Evolutionary conservation across 1,139 yeast species (phyloP).

Genomic region (Hanseniaspora gamundiae): DNA sequence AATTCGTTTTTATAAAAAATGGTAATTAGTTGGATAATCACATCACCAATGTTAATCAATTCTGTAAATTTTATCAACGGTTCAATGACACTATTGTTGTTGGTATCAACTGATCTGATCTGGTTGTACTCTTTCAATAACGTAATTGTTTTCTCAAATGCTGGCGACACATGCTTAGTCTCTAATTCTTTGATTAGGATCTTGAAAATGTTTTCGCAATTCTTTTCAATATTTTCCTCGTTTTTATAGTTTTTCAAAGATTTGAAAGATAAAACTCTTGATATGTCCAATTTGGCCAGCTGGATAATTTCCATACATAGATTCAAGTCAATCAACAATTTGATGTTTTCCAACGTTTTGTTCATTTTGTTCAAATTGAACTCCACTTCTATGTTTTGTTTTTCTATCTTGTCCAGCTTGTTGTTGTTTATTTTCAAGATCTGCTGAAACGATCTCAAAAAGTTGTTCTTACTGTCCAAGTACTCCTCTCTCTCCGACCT

Average conservation of each 20-base stretch:
- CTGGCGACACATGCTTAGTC: slow-evolving; percentile 59
- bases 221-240: slow-evolving; percentile 29
- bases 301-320: slow-evolving; percentile 33
- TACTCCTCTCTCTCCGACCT: slow-evolving; percentile 16
- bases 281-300: slow-evolving; percentile 32
- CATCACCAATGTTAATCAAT: slow-evolving; percentile 82
- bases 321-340: slow-evolving; percentile 34
- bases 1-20: slow-evolving; percentile 85
- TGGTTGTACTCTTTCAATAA: slow-evolving; percentile 67
- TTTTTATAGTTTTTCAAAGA: slow-evolving; percentile 17
- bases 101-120: slow-evolving; percentile 27
- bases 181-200: slow-evolving; percentile 56
- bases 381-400: slow-evolving; percentile 37
- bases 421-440: slow-evolving; percentile 39
- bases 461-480: slow-evolving; percentile 25
- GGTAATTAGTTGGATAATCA: slow-evolving; percentile 84
- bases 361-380: slow-evolving; percentile 41
- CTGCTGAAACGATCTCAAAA: slow-evolving; percentile 48
- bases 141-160: slow-evolving; percentile 69
- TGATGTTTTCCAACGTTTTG: slow-evolving; percentile 32
- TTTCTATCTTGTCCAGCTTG: slow-evolving; percentile 25
- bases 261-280: slow-evolving; percentile 19
- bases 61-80: slow-evolving; percentile 84
- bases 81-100: slow-evolving; percentile 36
- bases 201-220: slow-evolving; percentile 43